Conservation (phyloP, 805 yeast species). For the Saccharomyces jurei region DNA sequence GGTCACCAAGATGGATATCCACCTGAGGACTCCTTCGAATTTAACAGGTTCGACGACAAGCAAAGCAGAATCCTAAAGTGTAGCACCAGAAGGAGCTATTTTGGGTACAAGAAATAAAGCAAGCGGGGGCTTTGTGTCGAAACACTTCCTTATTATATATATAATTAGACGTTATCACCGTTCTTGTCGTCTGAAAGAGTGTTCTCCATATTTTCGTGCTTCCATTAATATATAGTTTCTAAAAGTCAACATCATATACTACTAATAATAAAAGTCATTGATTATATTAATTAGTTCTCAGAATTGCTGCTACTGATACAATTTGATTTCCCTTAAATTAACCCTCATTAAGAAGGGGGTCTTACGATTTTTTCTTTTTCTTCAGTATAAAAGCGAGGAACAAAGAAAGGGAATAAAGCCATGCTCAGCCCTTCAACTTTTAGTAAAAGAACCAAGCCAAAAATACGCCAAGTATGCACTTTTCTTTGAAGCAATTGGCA, state of each 20-base stretch:
- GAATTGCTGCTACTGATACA: neutral
- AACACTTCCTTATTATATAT: neutral
- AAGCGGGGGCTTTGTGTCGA: neutral
- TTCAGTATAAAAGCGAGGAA: neutral
- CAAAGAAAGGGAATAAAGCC: neutral
- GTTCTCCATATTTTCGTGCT: neutral
- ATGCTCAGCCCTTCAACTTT: neutral
- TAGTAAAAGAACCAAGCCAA: neutral
- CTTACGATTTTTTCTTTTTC: neutral
- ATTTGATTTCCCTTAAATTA: neutral
- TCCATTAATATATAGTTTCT: neutral
- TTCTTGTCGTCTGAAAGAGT: neutral
- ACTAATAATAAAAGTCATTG: neutral
- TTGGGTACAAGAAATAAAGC: neutral
- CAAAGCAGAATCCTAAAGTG: constrained; percentile 17
- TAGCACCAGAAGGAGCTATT: constrained; percentile 12
- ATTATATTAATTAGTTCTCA: neutral
- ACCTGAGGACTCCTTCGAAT: constrained; percentile 10
- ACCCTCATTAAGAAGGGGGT: neutral
- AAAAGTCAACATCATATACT: neutral
- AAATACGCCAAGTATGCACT: neutral
- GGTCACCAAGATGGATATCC: neutral
- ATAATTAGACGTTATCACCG: neutral
- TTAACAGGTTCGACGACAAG: constrained; percentile 20
- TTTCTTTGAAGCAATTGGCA: neutral